These are phyloP conservation scores for Septoria petroselini DNA, from an alignment of 2,329 filamentous ascomycete species.

Conservation along the genomic window DNA sequence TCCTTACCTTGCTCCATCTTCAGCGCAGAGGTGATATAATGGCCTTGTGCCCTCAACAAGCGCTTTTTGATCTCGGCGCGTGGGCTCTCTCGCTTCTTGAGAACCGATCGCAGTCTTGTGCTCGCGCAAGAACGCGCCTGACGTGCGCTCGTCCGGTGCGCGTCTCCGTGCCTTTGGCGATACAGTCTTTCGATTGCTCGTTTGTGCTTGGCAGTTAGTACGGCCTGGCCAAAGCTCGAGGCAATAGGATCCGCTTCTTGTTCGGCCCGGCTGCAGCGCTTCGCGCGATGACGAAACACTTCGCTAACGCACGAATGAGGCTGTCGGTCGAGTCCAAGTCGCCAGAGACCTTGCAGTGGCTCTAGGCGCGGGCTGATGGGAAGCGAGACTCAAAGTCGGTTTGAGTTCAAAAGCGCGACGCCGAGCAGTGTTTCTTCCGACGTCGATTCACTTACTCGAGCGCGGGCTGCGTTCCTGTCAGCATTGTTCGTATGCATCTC, in stretches of 20 bases:
- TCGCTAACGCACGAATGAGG: constrained; percentile 28
- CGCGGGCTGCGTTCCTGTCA: constrained; percentile 15
- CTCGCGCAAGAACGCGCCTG: not conserved
- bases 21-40: constrained; percentile 18
- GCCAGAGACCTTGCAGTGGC: constrained; percentile 11
- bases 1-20: constrained; percentile 38
- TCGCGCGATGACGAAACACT: constrained; percentile 18
- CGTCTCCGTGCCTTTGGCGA: not conserved
- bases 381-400: constrained; percentile 25
- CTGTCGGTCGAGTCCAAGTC: not conserved
- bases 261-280: constrained; percentile 23
- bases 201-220: constrained; percentile 7
- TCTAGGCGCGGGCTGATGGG: constrained; percentile 20
- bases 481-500: not conserved
- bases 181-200: not conserved
- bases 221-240: constrained; percentile 15
- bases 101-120: not conserved
- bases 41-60: not conserved
- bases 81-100: not conserved
- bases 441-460: constrained; percentile 16
- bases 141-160: not conserved
- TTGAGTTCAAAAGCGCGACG: constrained; percentile 26
- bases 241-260: constrained; percentile 15
- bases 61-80: not conserved
- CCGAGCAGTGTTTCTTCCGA: constrained; percentile 25